phyloP scores from a whole-genome alignment of 2,329 filamentous ascomycete genomes.

The Aspergillus versicolor region DNA sequence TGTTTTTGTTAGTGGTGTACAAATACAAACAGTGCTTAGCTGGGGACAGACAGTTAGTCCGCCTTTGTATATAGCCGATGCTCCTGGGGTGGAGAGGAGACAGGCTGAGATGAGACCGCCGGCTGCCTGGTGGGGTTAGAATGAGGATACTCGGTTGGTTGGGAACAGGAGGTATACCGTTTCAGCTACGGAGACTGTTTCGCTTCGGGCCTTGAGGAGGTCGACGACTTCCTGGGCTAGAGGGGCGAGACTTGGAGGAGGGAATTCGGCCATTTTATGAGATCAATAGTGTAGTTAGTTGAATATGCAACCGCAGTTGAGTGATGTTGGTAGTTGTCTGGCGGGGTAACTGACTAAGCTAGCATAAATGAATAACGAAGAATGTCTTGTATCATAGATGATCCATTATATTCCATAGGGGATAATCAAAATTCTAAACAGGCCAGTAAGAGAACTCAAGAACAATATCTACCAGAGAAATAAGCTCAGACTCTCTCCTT shows the following conservation, averaged over 20 bases:
- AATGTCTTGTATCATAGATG: too few relatives aligned
- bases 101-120: conserved; percentile 62
- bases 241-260: conserved; percentile 37
- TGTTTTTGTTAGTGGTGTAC: not conserved
- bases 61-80: conserved; percentile 59
- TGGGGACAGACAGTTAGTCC: conserved; percentile 52
- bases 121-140: conserved; percentile 48
- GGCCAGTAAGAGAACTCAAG: too few relatives aligned
- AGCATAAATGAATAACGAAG: too few relatives aligned
- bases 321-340: too few relatives aligned
- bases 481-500: too few relatives aligned
- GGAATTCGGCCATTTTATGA: conserved; percentile 25
- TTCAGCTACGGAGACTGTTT: conserved; percentile 62
- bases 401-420: too few relatives aligned
- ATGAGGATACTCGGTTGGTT: not conserved
- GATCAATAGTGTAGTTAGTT: not conserved
- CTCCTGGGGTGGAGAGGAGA: conserved; percentile 59
- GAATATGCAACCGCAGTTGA: too few relatives aligned
- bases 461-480: too few relatives aligned
- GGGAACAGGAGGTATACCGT: conserved; percentile 43
- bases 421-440: too few relatives aligned
- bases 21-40: not conserved
- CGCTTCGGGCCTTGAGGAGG: conserved; percentile 55
- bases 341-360: too few relatives aligned
- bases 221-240: conserved; percentile 51